Evolutionary conservation across 2,329 filamentous ascomycete genomes (phyloP).

Genomic region (Tothia fuscella): DNA sequence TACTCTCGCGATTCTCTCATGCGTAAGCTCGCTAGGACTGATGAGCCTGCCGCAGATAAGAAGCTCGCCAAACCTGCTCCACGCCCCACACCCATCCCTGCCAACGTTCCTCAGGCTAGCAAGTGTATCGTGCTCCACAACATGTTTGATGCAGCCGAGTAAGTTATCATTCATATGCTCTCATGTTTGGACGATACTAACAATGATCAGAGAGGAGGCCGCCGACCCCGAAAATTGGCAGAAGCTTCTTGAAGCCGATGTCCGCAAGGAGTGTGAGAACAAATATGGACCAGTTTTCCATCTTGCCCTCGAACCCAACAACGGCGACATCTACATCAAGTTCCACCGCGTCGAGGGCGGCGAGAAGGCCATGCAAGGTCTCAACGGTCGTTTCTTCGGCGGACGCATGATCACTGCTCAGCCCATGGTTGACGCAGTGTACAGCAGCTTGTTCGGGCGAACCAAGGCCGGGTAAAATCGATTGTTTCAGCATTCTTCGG

Average conservation of each 20-base stretch:
- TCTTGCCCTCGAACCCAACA: slow-evolving; percentile 88
- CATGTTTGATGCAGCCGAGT: slow-evolving; percentile 89
- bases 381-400: slow-evolving; percentile 94
- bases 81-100: slow-evolving; percentile 45
- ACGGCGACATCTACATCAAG: slow-evolving; percentile 96
- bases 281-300: slow-evolving; percentile 98
- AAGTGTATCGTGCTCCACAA: slow-evolving; percentile 90
- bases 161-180: slow-evolving; percentile 32
- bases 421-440: slow-evolving; percentile 95
- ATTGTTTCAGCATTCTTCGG: too few relatives aligned
- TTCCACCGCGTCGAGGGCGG: slow-evolving; percentile 92
- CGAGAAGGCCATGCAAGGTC: slow-evolving; percentile 93
- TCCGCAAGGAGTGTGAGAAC: slow-evolving; percentile 80
- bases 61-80: slow-evolving; percentile 68
- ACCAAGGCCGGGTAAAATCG: slow-evolving; percentile 72
- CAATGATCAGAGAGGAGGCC: slow-evolving; percentile 59
- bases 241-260: slow-evolving; percentile 88
- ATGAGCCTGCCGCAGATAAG: slow-evolving; percentile 48
- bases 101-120: slow-evolving; percentile 84
- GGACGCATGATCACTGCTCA: slow-evolving; percentile 85
- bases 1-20: slow-evolving; percentile 97
- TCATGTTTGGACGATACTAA: neutral
- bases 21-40: slow-evolving; percentile 93
- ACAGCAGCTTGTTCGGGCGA: slow-evolving; percentile 89
- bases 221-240: slow-evolving; percentile 80